Evolutionary conservation across 2,329 filamentous ascomycete genomes (phyloP), one percentile per base, ranked within the genome.

Genomic region (Pseudogymnoascus sp.): DNA sequence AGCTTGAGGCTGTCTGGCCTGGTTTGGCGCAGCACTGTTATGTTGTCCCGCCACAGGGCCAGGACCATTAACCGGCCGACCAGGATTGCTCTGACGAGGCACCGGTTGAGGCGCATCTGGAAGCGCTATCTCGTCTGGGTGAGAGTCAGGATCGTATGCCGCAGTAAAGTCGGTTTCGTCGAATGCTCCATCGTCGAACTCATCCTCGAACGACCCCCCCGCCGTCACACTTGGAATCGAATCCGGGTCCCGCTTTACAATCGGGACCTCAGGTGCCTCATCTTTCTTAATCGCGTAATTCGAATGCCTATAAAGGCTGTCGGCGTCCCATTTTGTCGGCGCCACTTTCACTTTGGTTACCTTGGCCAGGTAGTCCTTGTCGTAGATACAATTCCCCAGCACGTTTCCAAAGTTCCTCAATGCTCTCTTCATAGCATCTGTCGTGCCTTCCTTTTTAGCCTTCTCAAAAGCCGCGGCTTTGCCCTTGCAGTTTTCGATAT

Each of bases 381-480:
- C 94, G 75, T 99, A 97, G 63, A 99, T 86, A 78, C 94, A 99
- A 72, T 97, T 99, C n/a, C 94, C 94, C 60, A 99, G 79, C 14
- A 97, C 88, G 69, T 97, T 97, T 63, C 94, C 94, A 74, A 99
- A 99, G 65, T 86, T 97, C 63, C 93, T 83, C 69, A 99, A 73
- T 1, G 94, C 86, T 66, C 94, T 83, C 76, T 99, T 99, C 71
- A 99, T 73, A 1, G 86, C 94, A 75, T 99, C 94, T 8, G 95
- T 97, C 2, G 92, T 95, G 6, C 91, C 95, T 77, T 97, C 92
- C 74, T 99, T 99, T 78, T 97, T 99, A 1, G 94, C 92, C 76
- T 99, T 64, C 73, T 99, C 94, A 70, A 97, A 99, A 0, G 93
- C 94, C 59, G 90, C 88, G 2, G 92, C 93, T 76, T 99, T 99